A percentile compares a stretch with the other conserved stretches of the same genome.
Conservation (phyloP, 2,329 filamentous ascomycete genomes). For the Emydomyces testavorans region DNA sequence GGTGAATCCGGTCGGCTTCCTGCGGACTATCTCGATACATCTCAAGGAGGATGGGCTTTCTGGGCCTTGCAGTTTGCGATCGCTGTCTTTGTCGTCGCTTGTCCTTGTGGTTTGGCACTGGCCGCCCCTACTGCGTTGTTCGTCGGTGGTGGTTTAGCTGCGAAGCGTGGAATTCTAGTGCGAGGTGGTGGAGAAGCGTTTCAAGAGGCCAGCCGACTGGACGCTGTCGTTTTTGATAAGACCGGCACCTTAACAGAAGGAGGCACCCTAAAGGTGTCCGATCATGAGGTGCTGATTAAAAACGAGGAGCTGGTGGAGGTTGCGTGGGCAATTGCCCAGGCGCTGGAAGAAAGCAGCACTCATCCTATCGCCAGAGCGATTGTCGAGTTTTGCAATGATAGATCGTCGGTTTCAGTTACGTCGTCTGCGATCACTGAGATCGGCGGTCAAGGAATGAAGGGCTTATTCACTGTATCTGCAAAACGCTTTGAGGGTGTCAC, state of each 20-base stretch:
- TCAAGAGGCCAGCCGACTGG: slow-evolving; percentile 66
- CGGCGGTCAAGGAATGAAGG: slow-evolving; percentile 47
- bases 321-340: slow-evolving; percentile 38
- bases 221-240: slow-evolving; percentile 79
- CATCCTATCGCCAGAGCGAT: slow-evolving; percentile 50
- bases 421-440: slow-evolving; percentile 41
- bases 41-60: slow-evolving; percentile 41
- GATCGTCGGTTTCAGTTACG: slow-evolving; percentile 20
- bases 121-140: slow-evolving; percentile 83
- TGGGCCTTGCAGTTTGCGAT: slow-evolving; percentile 57
- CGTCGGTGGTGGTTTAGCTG: slow-evolving; percentile 68
- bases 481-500: slow-evolving; percentile 15
- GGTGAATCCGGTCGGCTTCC: slow-evolving; percentile 35
- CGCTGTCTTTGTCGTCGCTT: slow-evolving; percentile 75
- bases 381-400: slow-evolving; percentile 37
- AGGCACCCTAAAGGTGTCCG: slow-evolving; percentile 46
- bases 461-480: slow-evolving; percentile 34
- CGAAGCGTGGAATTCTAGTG: slow-evolving; percentile 66
- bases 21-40: slow-evolving; percentile 41
- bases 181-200: slow-evolving; percentile 79
- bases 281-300: slow-evolving; percentile 35
- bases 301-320: slow-evolving; percentile 28
- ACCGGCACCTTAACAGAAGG: slow-evolving; percentile 69
- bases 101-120: slow-evolving; percentile 70
- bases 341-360: slow-evolving; percentile 48